Evolutionary conservation across 1,284 basidiomycete genomes (phyloP), one percentile per base, ranked within the genome.

Genomic region (Ustilago lituana): DNA sequence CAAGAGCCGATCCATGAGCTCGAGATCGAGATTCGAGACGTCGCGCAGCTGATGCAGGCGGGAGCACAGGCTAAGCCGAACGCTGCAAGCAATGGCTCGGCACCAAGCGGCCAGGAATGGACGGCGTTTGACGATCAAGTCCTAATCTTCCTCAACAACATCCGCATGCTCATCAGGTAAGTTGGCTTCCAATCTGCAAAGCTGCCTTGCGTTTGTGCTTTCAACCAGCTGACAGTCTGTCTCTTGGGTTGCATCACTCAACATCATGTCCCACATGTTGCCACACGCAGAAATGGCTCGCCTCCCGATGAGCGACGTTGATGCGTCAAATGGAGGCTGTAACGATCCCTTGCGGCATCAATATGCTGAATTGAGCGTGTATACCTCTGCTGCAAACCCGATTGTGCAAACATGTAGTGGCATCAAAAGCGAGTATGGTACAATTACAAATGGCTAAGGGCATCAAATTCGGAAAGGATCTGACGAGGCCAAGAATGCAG

Each of bases 11-110:
- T 83, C 12, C 86, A 86, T 76, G 87, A 88, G 73, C 81, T 88
- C 22, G 87, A 88, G 67, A 82, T 88, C 41, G 87, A 88, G 76
- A 82, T 88, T 39, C 74, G 81, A 20, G 83, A 87, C 54, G 83
- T 84, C 1, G 76, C 74, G 0, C 68, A 82, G n/a, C 74, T 88
- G n/a, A 71, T 88, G 43, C 82, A 80, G 9, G 84, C 85, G 9
- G 78, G 59, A 0, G 38, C 64, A 8, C 54, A 68, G 38, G 50
- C 75, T n/a, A 60, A 58, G 33, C 6, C 53, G 5, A 50, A 45
- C 14, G 17, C 31, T 7, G 5, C 48, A 2, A 41, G 55, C 24
- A 60, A 58, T 23, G 54, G 57, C 3, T 43, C 41, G 12, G 50
- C 31, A 4, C 37, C 50, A 0, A 20, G 38, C 14, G 35, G 47